Conservation (phyloP, 768 basidiomycete species). For the Rhizopogon vinicolor region DNA sequence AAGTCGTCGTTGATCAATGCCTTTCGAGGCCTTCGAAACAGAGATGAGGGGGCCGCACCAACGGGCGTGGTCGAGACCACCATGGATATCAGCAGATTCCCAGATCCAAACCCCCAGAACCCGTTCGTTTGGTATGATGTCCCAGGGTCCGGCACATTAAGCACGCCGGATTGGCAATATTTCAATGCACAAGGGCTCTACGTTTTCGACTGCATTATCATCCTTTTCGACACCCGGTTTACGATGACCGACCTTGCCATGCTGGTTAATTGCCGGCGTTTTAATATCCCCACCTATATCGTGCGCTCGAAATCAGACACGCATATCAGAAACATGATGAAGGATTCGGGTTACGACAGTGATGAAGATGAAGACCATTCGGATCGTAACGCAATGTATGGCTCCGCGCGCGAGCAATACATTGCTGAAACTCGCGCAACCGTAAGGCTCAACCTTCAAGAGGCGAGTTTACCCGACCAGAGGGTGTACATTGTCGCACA, state of each 20-base stretch:
- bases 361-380: constrained; percentile 11
- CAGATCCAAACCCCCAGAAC: constrained; percentile 14
- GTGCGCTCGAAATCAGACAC: constrained; percentile 15
- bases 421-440: constrained; percentile 13
- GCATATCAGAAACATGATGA: constrained; percentile 12
- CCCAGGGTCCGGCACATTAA: constrained; percentile 24
- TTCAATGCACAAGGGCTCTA: constrained; percentile 24
- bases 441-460: constrained; percentile 10
- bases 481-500: constrained; percentile 19
- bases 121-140: constrained; percentile 26
- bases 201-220: constrained; percentile 13
- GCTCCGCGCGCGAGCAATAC: constrained; percentile 14
- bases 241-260: constrained; percentile 13
- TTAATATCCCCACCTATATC: constrained; percentile 12
- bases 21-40: constrained; percentile 22
- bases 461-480: constrained; percentile 13
- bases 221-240: constrained; percentile 15
- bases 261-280: constrained; percentile 9
- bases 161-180: constrained; percentile 21
- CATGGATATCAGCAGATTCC: constrained; percentile 13
- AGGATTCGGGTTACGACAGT: constrained; percentile 7
- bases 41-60: constrained; percentile 15
- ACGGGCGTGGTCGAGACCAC: constrained; percentile 24
- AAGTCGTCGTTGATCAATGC: constrained; percentile 28
- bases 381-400: constrained; percentile 4